phyloP scores from a whole-genome alignment of 768 basidiomycete species.

The Russula sp. region DNA sequence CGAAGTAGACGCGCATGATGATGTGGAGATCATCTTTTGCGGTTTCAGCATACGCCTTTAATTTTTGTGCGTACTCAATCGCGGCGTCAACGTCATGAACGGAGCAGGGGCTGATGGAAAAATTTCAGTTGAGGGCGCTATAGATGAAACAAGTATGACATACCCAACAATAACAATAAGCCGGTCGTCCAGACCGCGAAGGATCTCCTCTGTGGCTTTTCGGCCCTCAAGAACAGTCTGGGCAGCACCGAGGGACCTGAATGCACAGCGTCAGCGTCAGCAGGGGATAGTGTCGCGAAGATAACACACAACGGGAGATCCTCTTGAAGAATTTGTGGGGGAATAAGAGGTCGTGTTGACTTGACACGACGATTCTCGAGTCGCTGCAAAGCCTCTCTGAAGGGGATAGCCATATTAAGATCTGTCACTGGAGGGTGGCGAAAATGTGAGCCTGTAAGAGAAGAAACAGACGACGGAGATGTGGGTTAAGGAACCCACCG shows the following conservation, averaged over 20 bases:
- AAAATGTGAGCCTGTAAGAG: constrained; percentile 12
- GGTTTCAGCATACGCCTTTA: constrained; percentile 74
- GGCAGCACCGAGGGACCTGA: constrained; percentile 72
- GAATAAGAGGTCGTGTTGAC: constrained; percentile 83
- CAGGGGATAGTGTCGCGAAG: constrained; percentile 28
- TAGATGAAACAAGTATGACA: constrained; percentile 31
- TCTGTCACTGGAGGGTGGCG: constrained; percentile 43
- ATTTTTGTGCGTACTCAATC: constrained; percentile 77
- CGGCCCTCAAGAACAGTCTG: constrained; percentile 90
- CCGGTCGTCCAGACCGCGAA: constrained; percentile 87
- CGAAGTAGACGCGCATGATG: constrained; percentile 98
- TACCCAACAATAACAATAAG: constrained; percentile 90
- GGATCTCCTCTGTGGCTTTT: constrained; percentile 68
- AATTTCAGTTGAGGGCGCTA: constrained; percentile 10
- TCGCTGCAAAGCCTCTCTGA: constrained; percentile 73
- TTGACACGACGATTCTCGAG: constrained; percentile 88
- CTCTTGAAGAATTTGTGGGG: constrained; percentile 92
- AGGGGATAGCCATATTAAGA: constrained; percentile 63
- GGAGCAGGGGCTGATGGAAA: constrained; percentile 72
- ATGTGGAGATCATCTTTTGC: constrained; percentile 87
- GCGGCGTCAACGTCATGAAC: constrained; percentile 89
- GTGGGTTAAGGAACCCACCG: constrained; percentile 14
- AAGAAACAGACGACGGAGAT: background rate
- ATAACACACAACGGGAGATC: constrained; percentile 77
- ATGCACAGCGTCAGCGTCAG: constrained; percentile 1